These are phyloP conservation scores for Mycena belliarum DNA, from an alignment of 768 basidiomycete genomes.

Conservation along the genomic window DNA sequence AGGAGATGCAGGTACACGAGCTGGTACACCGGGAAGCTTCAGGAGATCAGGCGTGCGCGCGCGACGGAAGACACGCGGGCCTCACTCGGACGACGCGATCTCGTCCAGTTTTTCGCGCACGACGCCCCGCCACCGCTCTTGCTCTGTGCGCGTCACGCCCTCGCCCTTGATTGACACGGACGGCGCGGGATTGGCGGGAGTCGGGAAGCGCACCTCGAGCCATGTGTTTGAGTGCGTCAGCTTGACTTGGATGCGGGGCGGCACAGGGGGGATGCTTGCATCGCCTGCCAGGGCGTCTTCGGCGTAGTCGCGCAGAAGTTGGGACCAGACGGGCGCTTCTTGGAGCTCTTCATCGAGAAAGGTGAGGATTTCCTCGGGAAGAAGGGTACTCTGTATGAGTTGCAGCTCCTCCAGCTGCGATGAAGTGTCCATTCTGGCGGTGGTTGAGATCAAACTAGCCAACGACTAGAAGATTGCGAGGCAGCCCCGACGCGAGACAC, in stretches of 20 bases:
- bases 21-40: slow-evolving; percentile 64
- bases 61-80: slow-evolving; percentile 6
- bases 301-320: slow-evolving; percentile 21
- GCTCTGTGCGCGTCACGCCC: slow-evolving; percentile 44
- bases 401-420: slow-evolving; percentile 52
- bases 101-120: slow-evolving; percentile 40
- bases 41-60: not conserved
- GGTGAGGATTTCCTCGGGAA: slow-evolving; percentile 56
- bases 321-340: slow-evolving; percentile 26
- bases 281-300: not conserved
- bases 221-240: slow-evolving; percentile 29
- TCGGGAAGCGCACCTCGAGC: slow-evolving; percentile 37
- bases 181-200: slow-evolving; percentile 1
- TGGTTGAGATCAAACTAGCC: too few relatives aligned
- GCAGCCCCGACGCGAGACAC: too few relatives aligned
- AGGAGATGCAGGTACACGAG: slow-evolving; percentile 58
- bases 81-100: slow-evolving; percentile 35
- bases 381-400: slow-evolving; percentile 60
- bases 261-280: slow-evolving; percentile 19
- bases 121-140: slow-evolving; percentile 48
- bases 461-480: too few relatives aligned
- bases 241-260: slow-evolving; percentile 38
- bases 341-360: slow-evolving; percentile 41
- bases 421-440: not conserved
- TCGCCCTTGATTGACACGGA: slow-evolving; percentile 50